Percentiles rank a stretch among this genome's conserved stretches.
Evolutionary conservation across 176 grass and related monocot species (phyloP).

Genomic region (bread wheat (Triticum aestivum)): IWGSC_CS_RefSeq_v2.1 NC_057803.1:638232094-638232593

Average conservation of each 20-base stretch:
- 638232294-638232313: constrained; percentile 40
- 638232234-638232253: constrained; percentile 4
- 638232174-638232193: constrained; percentile 32
- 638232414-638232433: not conserved
- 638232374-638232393: constrained; percentile 75
- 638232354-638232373: constrained; percentile 52
- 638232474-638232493: not conserved
- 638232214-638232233: not conserved
- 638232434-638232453: not conserved
- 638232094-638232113: constrained; percentile 38
- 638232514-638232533: not conserved
- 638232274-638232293: constrained; percentile 45
- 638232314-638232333: constrained; percentile 45
- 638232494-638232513: not conserved
- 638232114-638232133: constrained; percentile 36
- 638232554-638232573: not conserved
- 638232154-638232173: constrained; percentile 32
- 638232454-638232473: not conserved
- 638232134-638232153: constrained; percentile 41
- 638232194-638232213: not conserved
- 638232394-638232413: constrained; percentile 52
- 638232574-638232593: not conserved
- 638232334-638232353: constrained; percentile 54
- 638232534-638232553: not conserved
- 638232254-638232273: constrained; percentile 42